Evolutionary conservation across 768 basidiomycete genomes (phyloP).

Genomic region (Thelephora ganbajun): DNA sequence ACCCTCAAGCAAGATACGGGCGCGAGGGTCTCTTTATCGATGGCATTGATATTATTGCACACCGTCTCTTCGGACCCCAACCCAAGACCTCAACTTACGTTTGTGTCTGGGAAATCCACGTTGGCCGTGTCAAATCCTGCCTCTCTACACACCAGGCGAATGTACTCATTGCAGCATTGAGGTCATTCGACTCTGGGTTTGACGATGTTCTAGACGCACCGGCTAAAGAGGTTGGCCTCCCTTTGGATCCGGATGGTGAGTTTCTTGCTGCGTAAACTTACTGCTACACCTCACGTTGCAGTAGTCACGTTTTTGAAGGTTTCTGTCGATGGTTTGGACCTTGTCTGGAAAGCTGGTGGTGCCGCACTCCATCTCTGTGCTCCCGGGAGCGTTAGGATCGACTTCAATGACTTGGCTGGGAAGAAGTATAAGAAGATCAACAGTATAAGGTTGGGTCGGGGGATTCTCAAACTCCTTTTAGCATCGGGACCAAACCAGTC

Average conservation of each 20-base stretch:
- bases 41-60: constrained; percentile 62
- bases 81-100: constrained; percentile 78
- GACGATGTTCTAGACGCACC: constrained; percentile 71
- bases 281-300: constrained; percentile 2
- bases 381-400: constrained; percentile 45
- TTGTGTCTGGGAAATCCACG: constrained; percentile 83
- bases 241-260: constrained; percentile 68
- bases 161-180: constrained; percentile 35
- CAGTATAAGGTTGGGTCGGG: constrained; percentile 40
- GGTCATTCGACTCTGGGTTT: constrained; percentile 57
- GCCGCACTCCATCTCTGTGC: constrained; percentile 42
- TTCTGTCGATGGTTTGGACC: constrained; percentile 35
- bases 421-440: constrained; percentile 49
- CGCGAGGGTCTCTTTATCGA: constrained; percentile 34
- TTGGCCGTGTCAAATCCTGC: constrained; percentile 48
- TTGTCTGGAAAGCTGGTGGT: constrained; percentile 37
- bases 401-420: constrained; percentile 67
- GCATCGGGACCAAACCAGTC: constrained; percentile 23
- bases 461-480: constrained; percentile 36
- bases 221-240: constrained; percentile 46
- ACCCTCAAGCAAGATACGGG: constrained; percentile 7
- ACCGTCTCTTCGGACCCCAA: constrained; percentile 82
- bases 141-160: constrained; percentile 40
- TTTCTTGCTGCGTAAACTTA: constrained; percentile 1
- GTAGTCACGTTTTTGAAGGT: constrained; percentile 80